Evolutionary conservation across 2,329 filamentous ascomycete species (phyloP).

Genomic region (Didymella pomorum): DNA sequence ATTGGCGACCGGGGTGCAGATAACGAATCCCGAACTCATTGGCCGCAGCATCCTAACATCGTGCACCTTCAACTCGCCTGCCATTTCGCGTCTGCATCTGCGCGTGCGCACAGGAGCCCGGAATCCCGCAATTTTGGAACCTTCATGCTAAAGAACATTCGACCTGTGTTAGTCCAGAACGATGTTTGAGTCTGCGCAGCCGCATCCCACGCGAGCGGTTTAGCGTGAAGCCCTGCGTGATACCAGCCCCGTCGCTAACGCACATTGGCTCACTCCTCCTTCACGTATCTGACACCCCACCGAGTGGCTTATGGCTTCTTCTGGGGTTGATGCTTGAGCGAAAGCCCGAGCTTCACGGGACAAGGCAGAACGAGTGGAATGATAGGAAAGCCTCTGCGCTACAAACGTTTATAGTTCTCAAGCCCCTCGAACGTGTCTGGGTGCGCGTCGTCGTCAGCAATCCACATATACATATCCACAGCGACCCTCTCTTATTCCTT

Average conservation of each 20-base stretch:
- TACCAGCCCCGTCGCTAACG: conserved; percentile 27
- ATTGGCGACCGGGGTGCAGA: conserved; percentile 11
- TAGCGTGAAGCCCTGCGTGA: conserved; percentile 31
- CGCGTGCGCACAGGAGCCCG: conserved; percentile 3
- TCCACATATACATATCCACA: background rate
- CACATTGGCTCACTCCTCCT: conserved; percentile 37
- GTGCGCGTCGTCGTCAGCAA: conserved; percentile 9
- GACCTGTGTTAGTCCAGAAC: conserved; percentile 2
- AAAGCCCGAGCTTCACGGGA: conserved; percentile 27
- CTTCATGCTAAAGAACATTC: conserved; percentile 3
- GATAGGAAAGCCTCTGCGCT: conserved; percentile 9
- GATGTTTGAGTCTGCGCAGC: conserved; percentile 2
- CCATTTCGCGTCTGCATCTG: conserved; percentile 8
- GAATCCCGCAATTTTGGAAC: conserved; percentile 10
- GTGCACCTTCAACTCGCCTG: background rate
- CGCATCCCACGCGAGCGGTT: conserved; percentile 13
- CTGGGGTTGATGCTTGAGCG: conserved; percentile 27
- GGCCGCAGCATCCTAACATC: background rate
- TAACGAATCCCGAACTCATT: conserved; percentile 16
- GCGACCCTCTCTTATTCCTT: background rate
- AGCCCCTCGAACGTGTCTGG: conserved; percentile 21
- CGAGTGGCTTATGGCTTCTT: conserved; percentile 31
- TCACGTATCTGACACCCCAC: conserved; percentile 44
- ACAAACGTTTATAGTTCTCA: conserved; percentile 23
- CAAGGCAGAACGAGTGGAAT: conserved; percentile 9